Conservation (phyloP, 2,329 filamentous ascomycete genomes). For the Orbilia quercus region DNA sequence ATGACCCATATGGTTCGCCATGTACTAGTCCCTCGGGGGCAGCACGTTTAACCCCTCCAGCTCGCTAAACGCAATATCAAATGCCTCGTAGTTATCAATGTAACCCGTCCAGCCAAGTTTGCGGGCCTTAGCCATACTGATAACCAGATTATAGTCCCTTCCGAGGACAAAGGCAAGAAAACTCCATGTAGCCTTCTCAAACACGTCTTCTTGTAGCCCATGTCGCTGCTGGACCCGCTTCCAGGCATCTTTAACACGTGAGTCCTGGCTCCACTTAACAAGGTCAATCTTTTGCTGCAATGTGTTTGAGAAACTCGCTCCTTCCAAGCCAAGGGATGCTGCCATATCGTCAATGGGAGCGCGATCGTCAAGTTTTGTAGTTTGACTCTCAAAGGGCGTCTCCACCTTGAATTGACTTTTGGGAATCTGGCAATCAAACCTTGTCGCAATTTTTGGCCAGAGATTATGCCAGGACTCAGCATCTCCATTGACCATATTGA, state of each 20-base stretch:
- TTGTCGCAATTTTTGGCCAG: conserved; percentile 63
- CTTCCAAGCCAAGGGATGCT: conserved; percentile 60
- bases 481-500: conserved; percentile 65
- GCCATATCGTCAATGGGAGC: conserved; percentile 62
- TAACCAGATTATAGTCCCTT: conserved; percentile 62
- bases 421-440: conserved; percentile 62
- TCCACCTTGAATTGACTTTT: conserved; percentile 51
- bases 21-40: conserved; percentile 6
- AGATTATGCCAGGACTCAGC: conserved; percentile 64
- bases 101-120: conserved; percentile 65
- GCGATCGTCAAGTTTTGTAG: conserved; percentile 58
- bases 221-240: conserved; percentile 61
- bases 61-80: conserved; percentile 62
- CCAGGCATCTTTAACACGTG: conserved; percentile 64
- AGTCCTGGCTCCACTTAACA: conserved; percentile 63
- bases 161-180: conserved; percentile 65
- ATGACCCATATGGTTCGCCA: no score
- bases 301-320: conserved; percentile 59
- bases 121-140: conserved; percentile 66
- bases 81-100: conserved; percentile 63
- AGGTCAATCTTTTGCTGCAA: conserved; percentile 64
- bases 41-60: conserved; percentile 57
- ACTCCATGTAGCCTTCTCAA: conserved; percentile 65
- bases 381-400: conserved; percentile 3
- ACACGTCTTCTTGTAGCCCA: conserved; percentile 63